These are phyloP conservation scores for Blumeria hordei DNA, from an alignment of 2,329 filamentous ascomycete species.

Conservation along the genomic window DNA sequence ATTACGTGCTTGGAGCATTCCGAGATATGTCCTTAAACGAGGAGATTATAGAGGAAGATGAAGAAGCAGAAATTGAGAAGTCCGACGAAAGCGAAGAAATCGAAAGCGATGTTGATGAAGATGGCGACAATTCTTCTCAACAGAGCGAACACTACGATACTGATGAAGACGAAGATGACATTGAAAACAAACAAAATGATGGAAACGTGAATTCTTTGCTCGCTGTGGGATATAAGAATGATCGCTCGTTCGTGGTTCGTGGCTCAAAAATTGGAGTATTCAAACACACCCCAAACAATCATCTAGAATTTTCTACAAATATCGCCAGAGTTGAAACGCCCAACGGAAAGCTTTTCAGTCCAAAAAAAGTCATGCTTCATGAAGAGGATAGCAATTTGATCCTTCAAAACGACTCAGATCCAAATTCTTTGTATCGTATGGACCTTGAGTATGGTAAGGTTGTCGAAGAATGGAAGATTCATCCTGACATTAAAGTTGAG, in stretches of 20 bases:
- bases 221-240: slow-evolving; percentile 90
- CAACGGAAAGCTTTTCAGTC: slow-evolving; percentile 66
- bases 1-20: slow-evolving; percentile 90
- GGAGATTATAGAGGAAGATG: slow-evolving; percentile 25
- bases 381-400: slow-evolving; percentile 16
- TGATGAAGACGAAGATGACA: slow-evolving; percentile 61
- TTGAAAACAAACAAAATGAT: slow-evolving; percentile 40
- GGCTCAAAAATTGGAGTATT: slow-evolving; percentile 98
- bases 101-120: slow-evolving; percentile 30
- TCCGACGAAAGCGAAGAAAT: slow-evolving; percentile 45
- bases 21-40: slow-evolving; percentile 88
- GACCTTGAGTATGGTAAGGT: slow-evolving; percentile 95
- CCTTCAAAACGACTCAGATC: slow-evolving; percentile 28
- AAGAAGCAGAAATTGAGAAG: slow-evolving; percentile 21
- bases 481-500: slow-evolving; percentile 82
- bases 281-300: slow-evolving; percentile 82
- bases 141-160: slow-evolving; percentile 50
- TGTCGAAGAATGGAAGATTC: slow-evolving; percentile 95
- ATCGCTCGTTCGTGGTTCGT: slow-evolving; percentile 87
- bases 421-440: slow-evolving; percentile 88
- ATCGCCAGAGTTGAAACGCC: slow-evolving; percentile 91
- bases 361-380: slow-evolving; percentile 35
- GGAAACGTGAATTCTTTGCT: slow-evolving; percentile 80
- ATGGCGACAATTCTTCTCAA: slow-evolving; percentile 41
- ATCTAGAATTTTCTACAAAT: slow-evolving; percentile 86